These are phyloP conservation scores for Candida andamanensis DNA, from an alignment of 805 yeast species.

Conservation along the genomic window DNA sequence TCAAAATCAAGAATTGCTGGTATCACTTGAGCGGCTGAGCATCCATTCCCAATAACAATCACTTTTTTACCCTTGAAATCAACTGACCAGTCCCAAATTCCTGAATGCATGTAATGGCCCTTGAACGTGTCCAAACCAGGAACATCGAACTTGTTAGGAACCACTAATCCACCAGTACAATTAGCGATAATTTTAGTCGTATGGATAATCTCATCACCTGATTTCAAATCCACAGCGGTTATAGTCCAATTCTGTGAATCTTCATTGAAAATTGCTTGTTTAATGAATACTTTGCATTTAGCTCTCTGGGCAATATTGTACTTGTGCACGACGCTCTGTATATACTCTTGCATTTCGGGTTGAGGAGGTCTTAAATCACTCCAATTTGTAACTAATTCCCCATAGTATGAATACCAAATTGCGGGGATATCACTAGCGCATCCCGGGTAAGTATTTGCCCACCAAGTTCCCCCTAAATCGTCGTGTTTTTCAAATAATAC, in stretches of 20 bases:
- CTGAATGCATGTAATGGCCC: conserved; percentile 39
- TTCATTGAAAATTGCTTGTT: conserved; percentile 19
- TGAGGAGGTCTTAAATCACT: conserved; percentile 36
- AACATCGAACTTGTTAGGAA: conserved; percentile 25
- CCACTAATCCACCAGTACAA: conserved; percentile 34
- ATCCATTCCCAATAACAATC: conserved; percentile 38
- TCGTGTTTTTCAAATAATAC: conserved; percentile 35
- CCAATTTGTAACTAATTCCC: conserved; percentile 33
- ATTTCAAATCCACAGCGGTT: conserved; percentile 18
- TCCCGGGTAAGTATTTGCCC: conserved; percentile 42
- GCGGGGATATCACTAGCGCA: conserved; percentile 44
- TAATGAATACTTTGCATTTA: conserved; percentile 19
- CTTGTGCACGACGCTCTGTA: conserved; percentile 26
- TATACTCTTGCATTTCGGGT: conserved; percentile 38
- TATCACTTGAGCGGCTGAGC: conserved; percentile 38
- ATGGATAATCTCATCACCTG: conserved; percentile 30
- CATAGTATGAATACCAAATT: conserved; percentile 32
- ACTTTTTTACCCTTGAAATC: conserved; percentile 30
- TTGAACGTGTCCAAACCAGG: conserved; percentile 31
- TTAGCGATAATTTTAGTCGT: conserved; percentile 20
- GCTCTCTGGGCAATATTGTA: conserved; percentile 19
- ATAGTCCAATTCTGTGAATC: conserved; percentile 24
- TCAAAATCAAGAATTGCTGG: conserved; percentile 28
- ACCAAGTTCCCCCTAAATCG: conserved; percentile 42
- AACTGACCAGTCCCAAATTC: conserved; percentile 31